A percentile compares a stretch with the other conserved stretches of the same genome.
Conservation (phyloP, 441 rosid species). For the Metrosideros polymorpha region DNA sequence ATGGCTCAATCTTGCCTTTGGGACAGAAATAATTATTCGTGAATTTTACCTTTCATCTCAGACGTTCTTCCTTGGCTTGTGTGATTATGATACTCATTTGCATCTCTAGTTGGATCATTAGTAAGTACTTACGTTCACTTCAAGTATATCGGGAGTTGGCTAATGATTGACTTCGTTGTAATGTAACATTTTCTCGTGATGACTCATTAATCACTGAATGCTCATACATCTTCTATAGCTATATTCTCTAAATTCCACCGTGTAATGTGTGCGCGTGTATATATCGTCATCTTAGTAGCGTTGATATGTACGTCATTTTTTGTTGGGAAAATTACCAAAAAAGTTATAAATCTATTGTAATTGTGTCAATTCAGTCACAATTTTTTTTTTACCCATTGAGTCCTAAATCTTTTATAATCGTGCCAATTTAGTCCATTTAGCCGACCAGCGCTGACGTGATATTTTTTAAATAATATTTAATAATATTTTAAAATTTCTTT, state of each 20-base stretch:
- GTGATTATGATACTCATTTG: background rate
- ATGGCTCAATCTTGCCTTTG: background rate
- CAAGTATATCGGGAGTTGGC: background rate
- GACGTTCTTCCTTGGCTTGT: background rate
- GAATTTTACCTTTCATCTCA: background rate
- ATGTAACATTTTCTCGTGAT: background rate
- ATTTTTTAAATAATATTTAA: too few relatives aligned
- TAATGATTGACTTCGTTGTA: background rate
- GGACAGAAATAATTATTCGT: background rate
- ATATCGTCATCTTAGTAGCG: background rate
- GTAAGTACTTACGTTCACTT: background rate
- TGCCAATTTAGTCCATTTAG: too few relatives aligned
- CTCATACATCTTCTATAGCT: background rate
- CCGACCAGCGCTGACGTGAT: too few relatives aligned
- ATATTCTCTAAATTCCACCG: background rate
- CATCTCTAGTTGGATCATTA: background rate
- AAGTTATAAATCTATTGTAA: too few relatives aligned
- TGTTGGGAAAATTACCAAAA: too few relatives aligned
- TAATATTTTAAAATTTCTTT: too few relatives aligned
- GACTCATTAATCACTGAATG: background rate
- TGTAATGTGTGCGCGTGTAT: too few relatives aligned
- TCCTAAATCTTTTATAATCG: too few relatives aligned
- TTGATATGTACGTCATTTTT: too few relatives aligned
- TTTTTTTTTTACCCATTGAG: too few relatives aligned
- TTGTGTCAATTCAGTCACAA: too few relatives aligned